phyloP scores from a whole-genome alignment of 176 grass and related monocot species.

The Lolium multiflorum region DNA sequence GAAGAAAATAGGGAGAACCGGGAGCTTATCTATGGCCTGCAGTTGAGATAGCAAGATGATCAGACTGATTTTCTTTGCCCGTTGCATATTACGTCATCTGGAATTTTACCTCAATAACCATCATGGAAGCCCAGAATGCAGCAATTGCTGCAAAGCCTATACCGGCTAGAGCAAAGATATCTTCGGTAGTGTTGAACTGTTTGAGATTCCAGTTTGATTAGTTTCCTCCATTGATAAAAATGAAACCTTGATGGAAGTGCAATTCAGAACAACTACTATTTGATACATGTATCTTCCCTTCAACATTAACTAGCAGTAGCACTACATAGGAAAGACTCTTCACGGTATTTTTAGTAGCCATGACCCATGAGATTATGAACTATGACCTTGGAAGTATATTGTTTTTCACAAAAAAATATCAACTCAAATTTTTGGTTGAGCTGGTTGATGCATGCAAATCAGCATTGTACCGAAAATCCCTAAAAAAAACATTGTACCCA shows the following conservation, averaged over 20 bases:
- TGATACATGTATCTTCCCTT: background rate
- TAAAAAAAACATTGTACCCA: too few species aligned
- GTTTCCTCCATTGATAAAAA: background rate
- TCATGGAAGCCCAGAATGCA: conserved; percentile 71
- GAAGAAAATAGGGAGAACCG: conserved; percentile 62
- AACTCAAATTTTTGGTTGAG: too few species aligned
- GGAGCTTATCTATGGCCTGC: conserved; percentile 87
- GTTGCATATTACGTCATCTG: background rate
- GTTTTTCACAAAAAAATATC: too few species aligned
- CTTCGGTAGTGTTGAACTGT: conserved; percentile 77
- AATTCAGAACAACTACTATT: background rate
- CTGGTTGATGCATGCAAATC: too few species aligned
- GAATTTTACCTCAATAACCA: conserved; percentile 65
- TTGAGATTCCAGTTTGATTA: background rate
- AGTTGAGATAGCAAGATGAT: conserved; percentile 27
- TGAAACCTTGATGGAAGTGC: background rate
- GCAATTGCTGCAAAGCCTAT: conserved; percentile 78
- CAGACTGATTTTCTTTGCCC: background rate
- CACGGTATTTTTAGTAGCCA: too few species aligned
- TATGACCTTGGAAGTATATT: too few species aligned
- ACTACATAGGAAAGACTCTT: background rate
- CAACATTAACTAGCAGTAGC: background rate
- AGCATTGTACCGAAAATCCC: too few species aligned
- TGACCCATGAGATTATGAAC: too few species aligned
- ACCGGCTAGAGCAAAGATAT: conserved; percentile 79